Percentiles rank a stretch among this genome's conserved stretches.
These are phyloP conservation scores for Plasmodium vivax DNA, from an alignment of 169 alveolate genomes.

Conservation along the genomic window DNA sequence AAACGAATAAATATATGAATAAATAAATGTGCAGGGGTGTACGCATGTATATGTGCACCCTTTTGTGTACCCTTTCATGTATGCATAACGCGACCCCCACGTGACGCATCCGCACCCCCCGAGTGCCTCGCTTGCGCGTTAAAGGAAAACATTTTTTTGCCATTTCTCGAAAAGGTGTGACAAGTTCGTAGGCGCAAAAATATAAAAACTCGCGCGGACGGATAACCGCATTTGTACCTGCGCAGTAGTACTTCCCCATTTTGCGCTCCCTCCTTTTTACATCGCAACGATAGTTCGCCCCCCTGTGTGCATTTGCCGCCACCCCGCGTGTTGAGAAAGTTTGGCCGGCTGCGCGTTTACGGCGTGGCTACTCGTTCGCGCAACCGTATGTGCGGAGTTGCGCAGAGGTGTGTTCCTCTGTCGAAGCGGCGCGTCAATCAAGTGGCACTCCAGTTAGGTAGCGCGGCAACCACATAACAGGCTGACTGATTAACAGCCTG, in stretches of 20 bases:
- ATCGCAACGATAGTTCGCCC: background rate
- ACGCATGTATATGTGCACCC: background rate
- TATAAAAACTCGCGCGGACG: background rate
- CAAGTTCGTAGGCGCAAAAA: background rate
- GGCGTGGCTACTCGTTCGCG: background rate
- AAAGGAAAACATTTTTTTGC: background rate
- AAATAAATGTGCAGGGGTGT: background rate
- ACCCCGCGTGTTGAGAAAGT: background rate
- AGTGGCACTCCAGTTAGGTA: background rate
- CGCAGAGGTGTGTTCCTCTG: background rate
- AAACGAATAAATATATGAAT: background rate
- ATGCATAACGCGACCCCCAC: background rate
- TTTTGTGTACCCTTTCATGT: background rate
- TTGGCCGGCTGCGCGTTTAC: background rate
- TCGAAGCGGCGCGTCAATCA: background rate
- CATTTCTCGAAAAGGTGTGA: background rate
- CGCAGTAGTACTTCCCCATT: background rate
- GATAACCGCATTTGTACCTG: background rate
- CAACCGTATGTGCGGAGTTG: background rate
- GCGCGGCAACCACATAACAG: background rate
- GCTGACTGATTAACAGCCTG: background rate
- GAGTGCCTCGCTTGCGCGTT: background rate
- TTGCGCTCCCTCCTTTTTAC: background rate
- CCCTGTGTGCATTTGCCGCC: background rate
- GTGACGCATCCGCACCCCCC: background rate